Percentiles rank a stretch among this genome's conserved stretches.
These are phyloP conservation scores for Pseudogymnoascus sp. DNA, from an alignment of 2,329 filamentous ascomycete genomes.

Conservation along the genomic window DNA sequence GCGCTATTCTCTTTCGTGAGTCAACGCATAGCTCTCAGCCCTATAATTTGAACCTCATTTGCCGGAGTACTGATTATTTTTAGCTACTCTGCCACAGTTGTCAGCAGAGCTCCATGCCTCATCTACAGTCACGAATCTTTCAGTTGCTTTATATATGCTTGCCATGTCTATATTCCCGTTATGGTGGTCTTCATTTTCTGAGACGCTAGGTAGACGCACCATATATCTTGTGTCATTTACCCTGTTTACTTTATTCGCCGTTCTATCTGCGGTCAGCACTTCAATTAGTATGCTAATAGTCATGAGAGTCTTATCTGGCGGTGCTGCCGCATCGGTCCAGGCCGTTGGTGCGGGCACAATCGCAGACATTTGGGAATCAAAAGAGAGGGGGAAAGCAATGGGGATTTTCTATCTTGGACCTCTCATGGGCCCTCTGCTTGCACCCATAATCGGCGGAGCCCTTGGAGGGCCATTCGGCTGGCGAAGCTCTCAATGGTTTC, in stretches of 20 bases:
- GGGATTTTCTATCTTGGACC: slow-evolving; percentile 75
- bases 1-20: slow-evolving; percentile 73
- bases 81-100: slow-evolving; percentile 61
- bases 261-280: slow-evolving; percentile 58
- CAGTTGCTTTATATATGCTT: slow-evolving; percentile 73
- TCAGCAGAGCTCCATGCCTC: slow-evolving; percentile 51
- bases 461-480: slow-evolving; percentile 62
- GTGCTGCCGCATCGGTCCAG: slow-evolving; percentile 70
- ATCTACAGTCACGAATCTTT: slow-evolving; percentile 62
- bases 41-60: not conserved
- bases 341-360: slow-evolving; percentile 78
- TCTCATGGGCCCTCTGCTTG: slow-evolving; percentile 62
- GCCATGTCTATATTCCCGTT: slow-evolving; percentile 75
- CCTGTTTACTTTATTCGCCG: slow-evolving; percentile 62
- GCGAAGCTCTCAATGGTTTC: slow-evolving; percentile 71
- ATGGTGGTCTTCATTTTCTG: slow-evolving; percentile 75
- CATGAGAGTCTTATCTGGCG: slow-evolving; percentile 65
- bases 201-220: slow-evolving; percentile 61
- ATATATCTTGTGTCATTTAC: slow-evolving; percentile 70
- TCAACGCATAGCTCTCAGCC: slow-evolving; percentile 18
- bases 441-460: slow-evolving; percentile 67
- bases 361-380: slow-evolving; percentile 68
- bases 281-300: slow-evolving; percentile 69
- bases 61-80: slow-evolving; percentile 16
- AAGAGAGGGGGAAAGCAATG: slow-evolving; percentile 71